Conservation (phyloP, 108 stramenopile species). For the Heterococcus sp. region DNA sequence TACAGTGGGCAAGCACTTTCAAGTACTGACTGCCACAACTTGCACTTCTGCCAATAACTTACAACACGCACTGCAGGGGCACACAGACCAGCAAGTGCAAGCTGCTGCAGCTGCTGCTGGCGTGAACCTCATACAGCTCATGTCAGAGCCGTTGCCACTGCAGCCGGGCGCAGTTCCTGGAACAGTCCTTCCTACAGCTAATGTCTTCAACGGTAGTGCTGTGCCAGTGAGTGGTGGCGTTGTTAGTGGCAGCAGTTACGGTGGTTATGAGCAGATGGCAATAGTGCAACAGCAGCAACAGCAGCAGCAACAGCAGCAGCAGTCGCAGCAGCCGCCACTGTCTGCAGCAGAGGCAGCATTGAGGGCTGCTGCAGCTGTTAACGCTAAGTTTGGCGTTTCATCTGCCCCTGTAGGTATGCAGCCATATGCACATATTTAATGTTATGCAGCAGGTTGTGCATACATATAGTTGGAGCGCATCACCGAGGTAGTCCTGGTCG, state of each 20-base stretch:
- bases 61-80: too few species aligned
- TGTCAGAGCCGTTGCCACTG: too few species aligned
- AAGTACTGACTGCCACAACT: too few species aligned
- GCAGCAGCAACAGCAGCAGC: background rate
- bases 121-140: too few species aligned
- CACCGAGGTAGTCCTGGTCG: background rate
- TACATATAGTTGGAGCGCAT: background rate
- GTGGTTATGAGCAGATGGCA: background rate
- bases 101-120: too few species aligned
- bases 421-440: background rate
- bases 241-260: background rate
- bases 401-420: background rate
- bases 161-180: background rate
- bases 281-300: background rate
- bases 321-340: background rate
- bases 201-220: background rate
- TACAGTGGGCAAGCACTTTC: too few species aligned
- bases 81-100: too few species aligned
- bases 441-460: background rate
- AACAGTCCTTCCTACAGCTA: background rate
- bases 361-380: background rate
- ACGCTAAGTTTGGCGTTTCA: background rate
- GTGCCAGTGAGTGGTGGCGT: background rate
- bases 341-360: background rate
- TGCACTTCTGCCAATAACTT: too few species aligned